Conservation (phyloP, 805 yeast genomes). For the Lipomyces starkeyi region DNA sequence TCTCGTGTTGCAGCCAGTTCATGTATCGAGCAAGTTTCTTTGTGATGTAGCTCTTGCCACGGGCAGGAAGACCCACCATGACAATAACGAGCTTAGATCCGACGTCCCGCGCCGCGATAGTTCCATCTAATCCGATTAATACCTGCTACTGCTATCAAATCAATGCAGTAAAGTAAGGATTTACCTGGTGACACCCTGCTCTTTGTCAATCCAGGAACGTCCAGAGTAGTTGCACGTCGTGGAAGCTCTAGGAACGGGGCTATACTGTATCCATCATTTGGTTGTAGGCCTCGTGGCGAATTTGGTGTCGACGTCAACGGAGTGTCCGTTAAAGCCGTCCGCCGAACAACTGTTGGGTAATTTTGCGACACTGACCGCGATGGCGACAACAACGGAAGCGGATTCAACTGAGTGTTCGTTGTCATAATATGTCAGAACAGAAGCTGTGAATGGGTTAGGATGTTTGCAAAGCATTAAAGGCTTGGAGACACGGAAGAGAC, state of each 20-base stretch:
- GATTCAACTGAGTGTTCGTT: background rate
- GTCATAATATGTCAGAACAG: background rate
- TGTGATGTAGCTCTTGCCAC: constrained; percentile 93
- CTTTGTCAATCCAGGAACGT: constrained; percentile 89
- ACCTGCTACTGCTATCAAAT: background rate
- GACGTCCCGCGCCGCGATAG: constrained; percentile 58
- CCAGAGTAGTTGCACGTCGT: constrained; percentile 78
- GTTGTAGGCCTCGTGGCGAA: constrained; percentile 29
- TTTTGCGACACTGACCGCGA: constrained; percentile 27
- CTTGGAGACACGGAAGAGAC: background rate
- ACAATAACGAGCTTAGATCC: constrained; percentile 88
- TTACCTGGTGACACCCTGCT: constrained; percentile 76
- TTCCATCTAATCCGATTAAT: constrained; percentile 36
- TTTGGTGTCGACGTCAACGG: constrained; percentile 32
- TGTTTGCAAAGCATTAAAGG: background rate
- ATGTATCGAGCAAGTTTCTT: constrained; percentile 87
- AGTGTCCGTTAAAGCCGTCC: constrained; percentile 35
- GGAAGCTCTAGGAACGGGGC: constrained; percentile 35
- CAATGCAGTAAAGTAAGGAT: background rate
- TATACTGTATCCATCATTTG: constrained; percentile 16
- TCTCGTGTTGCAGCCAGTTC: constrained; percentile 92
- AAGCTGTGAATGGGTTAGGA: background rate
- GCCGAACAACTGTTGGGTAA: constrained; percentile 23
- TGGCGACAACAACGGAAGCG: constrained; percentile 6
- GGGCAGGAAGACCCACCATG: constrained; percentile 94